Base-by-base conservation (phyloP, 163 green algal species). In the Prototheca cutis region DNA sequence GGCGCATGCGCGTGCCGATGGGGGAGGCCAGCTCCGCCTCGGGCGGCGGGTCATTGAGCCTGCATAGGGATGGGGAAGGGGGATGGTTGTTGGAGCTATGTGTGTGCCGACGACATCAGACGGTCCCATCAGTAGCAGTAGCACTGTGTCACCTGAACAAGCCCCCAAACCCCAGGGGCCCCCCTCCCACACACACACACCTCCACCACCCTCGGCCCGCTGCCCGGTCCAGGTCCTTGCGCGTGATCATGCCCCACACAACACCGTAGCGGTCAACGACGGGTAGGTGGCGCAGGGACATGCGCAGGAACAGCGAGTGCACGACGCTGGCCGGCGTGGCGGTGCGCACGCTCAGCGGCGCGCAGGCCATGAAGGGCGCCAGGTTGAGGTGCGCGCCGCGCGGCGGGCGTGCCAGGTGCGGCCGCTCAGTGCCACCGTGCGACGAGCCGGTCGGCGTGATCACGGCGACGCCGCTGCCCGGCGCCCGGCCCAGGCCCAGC, bases 221-320 rank as follows among this genome's bases (percentile, higher is more conserved):
- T 0, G 82, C 83, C 25, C 74, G 63, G 62, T 92, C 87, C 36
- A 95, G 74, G 67, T 96, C 89, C 73, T 95, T 94, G 40, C 89
- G 78, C 5, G 89, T 96, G 70, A 95, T 91, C 62, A 96, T 91
- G 59, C 89, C 89, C 21, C 84, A 62, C 42, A 91, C 80, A 48
- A 67, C 59, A 66, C 84, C 84, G n/a, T 65, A 53, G 2, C 53
- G 63, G 55, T 95, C 82, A 30, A 90, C 77, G 21, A 95, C 87
- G 24, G 78, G 72, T 62, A 96, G 74, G 68, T 96, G 89, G 13
- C 89, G 80, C 71, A 96, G 73, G 2, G 80, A 84, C 49, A 96
- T 77, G 15, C 67, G 29, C 21, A 78, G 48, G 72, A 96, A 96
- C 10, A 89, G 63, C 23, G 61, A 40, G 68, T 88, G 70, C 45